Base-by-base conservation (phyloP, 768 basidiomycete species). In the Lactarius quietus region DNA sequence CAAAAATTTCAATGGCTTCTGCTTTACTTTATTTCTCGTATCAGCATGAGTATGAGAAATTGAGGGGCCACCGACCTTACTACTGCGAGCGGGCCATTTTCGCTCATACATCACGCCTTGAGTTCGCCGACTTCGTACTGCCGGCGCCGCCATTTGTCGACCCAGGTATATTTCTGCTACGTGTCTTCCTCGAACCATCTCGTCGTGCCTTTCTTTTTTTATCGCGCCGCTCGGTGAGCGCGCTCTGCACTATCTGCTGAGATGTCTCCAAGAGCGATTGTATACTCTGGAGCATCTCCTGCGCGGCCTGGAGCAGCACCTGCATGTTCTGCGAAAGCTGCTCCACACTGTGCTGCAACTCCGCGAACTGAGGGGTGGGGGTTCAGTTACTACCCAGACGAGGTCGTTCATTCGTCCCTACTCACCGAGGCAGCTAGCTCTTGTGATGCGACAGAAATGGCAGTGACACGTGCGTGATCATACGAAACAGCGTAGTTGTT, bases 311-410 rank as follows among this genome's bases (percentile, higher is more conserved):
- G 36, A 58, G 48, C 48, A 58, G 12, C 8, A 33, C 63, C 28
- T 63, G 63, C 48, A 63, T 31, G 6, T 18, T 33, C 38, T 58
- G 54, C 63, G 62, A 63, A 60, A 43, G 62, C 59, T 48, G 62
- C 38, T n/a, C 69, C 62, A 54, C 68, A 62, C 51, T 61, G 67
- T 36, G 68, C 26, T 28, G 65, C 38, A 31, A 63, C 65, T 54
- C 63, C 62, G 48, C 56, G 41, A 29, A 69, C 70, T 31, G 72
- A 65, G 36, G 68, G 63, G 23, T 12, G 48, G 45, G 43, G 20
- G 7, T n/a, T n/a, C 26, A 15, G 28, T 20, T 20, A 20, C 52
- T n/a, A n/a, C 23, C 28, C 52, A 3, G 53, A 31, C 8, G 28
- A 6, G 18, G 52, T n/a, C 14, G 28, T 20, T 17, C 28, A 39